phyloP scores from a whole-genome alignment of 1,284 basidiomycete genomes.

The Ustilago crameri region DNA sequence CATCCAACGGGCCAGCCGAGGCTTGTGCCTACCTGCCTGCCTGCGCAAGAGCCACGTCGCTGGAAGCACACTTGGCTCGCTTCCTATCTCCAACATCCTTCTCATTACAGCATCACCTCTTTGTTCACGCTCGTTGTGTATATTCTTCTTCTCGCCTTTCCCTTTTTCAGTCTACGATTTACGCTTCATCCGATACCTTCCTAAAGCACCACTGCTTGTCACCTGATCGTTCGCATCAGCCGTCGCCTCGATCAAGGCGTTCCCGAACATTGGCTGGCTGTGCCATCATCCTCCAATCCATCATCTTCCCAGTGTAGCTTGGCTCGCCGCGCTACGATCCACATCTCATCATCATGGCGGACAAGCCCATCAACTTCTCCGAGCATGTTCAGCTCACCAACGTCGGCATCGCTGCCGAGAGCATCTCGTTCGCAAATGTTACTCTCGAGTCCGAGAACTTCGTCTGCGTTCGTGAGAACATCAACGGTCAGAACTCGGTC shows the following conservation, averaged over 20 bases:
- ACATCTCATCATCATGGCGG: conserved; percentile 54
- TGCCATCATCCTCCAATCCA: not conserved
- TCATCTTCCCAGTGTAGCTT: conserved; percentile 5
- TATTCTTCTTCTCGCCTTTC: conserved; percentile 24
- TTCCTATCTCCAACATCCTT: conserved; percentile 1
- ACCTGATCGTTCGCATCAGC: not conserved
- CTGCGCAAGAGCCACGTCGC: not conserved
- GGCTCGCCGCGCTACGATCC: conserved; percentile 12
- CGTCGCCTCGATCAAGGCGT: not conserved
- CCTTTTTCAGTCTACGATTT: conserved; percentile 3
- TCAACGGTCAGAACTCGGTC: conserved; percentile 61
- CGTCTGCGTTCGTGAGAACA: conserved; percentile 84
- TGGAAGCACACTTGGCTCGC: not conserved
- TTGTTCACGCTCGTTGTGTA: conserved; percentile 27
- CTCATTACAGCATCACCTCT: conserved; percentile 1
- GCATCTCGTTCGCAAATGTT: conserved; percentile 95
- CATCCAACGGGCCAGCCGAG: too few relatives aligned
- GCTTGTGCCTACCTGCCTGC: too few relatives aligned
- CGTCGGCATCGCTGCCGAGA: conserved; percentile 92
- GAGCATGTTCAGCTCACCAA: conserved; percentile 82
- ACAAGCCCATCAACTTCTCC: conserved; percentile 66
- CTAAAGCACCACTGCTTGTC: conserved; percentile 2
- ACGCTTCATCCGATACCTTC: conserved; percentile 15
- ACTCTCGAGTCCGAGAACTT: conserved; percentile 97
- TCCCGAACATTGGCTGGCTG: not conserved